These are phyloP conservation scores for Glutinoglossum americanum DNA, from an alignment of 495 filamentous ascomycete species.

Conservation along the genomic window DNA sequence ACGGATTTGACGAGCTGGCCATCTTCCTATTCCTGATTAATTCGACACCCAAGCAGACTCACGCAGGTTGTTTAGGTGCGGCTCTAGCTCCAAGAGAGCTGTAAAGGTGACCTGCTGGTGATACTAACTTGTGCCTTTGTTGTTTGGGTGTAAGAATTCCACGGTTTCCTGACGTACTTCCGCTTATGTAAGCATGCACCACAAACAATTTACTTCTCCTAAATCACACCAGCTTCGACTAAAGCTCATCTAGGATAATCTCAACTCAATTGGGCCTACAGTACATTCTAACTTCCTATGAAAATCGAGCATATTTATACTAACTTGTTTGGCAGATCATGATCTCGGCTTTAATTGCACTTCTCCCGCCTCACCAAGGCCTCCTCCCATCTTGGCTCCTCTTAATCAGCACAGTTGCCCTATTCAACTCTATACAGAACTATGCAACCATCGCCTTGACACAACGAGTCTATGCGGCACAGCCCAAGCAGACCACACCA, in stretches of 20 bases:
- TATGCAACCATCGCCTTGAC: conserved; percentile 55
- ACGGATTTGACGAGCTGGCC: conserved; percentile 18
- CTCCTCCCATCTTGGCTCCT: conserved; percentile 46
- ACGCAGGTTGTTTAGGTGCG: neutral
- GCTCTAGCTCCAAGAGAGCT: neutral
- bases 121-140: neutral
- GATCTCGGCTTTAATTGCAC: neutral
- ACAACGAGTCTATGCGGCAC: conserved; percentile 46
- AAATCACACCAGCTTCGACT: neutral
- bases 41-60: neutral
- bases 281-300: neutral
- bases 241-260: neutral
- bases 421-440: conserved; percentile 64
- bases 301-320: neutral
- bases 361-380: conserved; percentile 22
- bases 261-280: neutral
- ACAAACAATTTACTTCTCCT: neutral
- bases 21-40: neutral
- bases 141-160: neutral
- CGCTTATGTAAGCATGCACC: neutral
- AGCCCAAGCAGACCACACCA: conserved; percentile 30
- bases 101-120: neutral
- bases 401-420: conserved; percentile 48
- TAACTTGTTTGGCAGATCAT: neutral
- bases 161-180: neutral